phyloP scores from a whole-genome alignment of 2,329 filamentous ascomycete genomes.

The Xylaria sp. region DNA sequence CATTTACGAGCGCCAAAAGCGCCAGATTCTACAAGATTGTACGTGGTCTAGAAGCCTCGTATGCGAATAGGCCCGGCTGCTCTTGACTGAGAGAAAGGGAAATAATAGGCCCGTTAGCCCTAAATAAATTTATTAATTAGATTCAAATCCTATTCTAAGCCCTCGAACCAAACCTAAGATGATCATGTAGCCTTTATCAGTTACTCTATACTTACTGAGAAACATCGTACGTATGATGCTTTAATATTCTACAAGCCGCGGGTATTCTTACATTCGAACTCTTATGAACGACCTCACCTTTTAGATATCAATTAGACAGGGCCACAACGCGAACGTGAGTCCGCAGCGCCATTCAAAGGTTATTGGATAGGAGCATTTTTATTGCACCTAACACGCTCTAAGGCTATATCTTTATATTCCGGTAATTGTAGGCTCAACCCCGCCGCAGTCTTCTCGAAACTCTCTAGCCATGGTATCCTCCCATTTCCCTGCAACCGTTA shows the following conservation, averaged over 20 bases:
- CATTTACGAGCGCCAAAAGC: no score
- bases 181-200: no score
- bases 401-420: conserved; percentile 9
- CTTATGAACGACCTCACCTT: not conserved
- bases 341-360: not conserved
- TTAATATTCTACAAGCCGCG: not conserved
- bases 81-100: no score
- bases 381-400: not conserved
- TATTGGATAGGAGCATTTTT: not conserved
- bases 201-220: no score
- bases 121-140: no score
- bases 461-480: conserved; percentile 22
- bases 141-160: no score
- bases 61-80: no score
- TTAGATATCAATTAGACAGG: not conserved
- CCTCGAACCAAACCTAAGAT: no score
- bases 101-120: no score
- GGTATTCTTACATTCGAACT: not conserved
- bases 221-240: not conserved
- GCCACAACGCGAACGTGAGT: not conserved
- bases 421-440: not conserved
- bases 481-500: conserved; percentile 15
- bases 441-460: not conserved
- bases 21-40: no score
- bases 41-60: no score